Evolutionary conservation across 768 basidiomycete species (phyloP), one percentile per base, ranked within the genome.

Genomic region (Trametes cingulata): DNA sequence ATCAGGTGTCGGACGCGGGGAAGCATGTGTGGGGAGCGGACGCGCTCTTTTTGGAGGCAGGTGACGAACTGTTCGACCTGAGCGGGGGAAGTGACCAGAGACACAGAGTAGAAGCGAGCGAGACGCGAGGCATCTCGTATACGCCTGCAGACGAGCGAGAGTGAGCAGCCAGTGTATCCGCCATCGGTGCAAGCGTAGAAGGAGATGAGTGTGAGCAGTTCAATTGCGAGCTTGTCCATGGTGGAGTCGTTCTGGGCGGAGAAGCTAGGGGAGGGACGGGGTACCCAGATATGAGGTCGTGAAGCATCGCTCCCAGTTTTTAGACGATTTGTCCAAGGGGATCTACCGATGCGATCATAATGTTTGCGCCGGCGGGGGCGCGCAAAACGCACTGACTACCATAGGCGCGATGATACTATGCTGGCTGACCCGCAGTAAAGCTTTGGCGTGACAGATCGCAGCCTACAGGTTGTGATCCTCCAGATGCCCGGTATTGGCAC

Each of bases 171-270:
- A 3, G 61, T 63, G 13, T 19, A 24, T 13, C 61, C 61, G 24
- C 61, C 61, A 47, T 63, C 61, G 39, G 56, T 63, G 52, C 61
- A 63, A 17, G 61, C 56, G 35, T 33, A 58, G 56, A 58, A 54
- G 7, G 52, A 43, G 14, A 63, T 58, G 56, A 58, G 57, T 1
- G 61, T 63, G 29, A 63, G 40, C 35, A 63, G 56, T 42, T 63
- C 61, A 6, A 63, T 47, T 45, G 61, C 55, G 15, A 63, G 45
- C 45, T 55, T 63, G 41, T 63, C 61, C 54, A 61, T 61, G 45
- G 29, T 50, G 19, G 29, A 8, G 22, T 17, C 25, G 35, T 27
- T 13, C 6, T 33, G 29, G 29, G 29, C 6, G 29, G 10, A 33
- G n/a, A n/a, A 33, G 29, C 4, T 10, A 33, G 29, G 29, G 10